phyloP scores from a whole-genome alignment of 2,329 filamentous ascomycete species.

The Pestalotiopsis sp. region DNA sequence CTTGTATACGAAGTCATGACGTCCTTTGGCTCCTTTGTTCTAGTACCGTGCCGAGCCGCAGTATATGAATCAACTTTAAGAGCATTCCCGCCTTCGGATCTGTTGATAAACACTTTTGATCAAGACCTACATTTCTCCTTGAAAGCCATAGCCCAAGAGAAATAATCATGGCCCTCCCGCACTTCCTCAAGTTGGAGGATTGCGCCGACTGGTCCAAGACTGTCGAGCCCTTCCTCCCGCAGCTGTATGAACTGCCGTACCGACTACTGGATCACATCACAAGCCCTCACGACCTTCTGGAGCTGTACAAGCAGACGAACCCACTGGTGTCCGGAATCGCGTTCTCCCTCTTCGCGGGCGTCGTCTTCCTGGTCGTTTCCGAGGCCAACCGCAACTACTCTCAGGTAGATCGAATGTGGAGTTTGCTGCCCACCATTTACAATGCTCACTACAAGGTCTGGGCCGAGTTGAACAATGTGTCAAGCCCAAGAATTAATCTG shows the following conservation, averaged over 20 bases:
- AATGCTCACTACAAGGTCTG: constrained; percentile 84
- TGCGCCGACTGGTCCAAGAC: constrained; percentile 77
- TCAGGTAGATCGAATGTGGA: constrained; percentile 95
- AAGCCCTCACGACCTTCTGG: constrained; percentile 63
- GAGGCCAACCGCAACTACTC: constrained; percentile 94
- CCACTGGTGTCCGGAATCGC: constrained; percentile 78
- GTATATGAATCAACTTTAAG: neutral
- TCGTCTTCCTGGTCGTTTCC: constrained; percentile 73
- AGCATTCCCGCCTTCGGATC: neutral
- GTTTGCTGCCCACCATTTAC: constrained; percentile 84
- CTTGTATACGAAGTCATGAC: constrained; percentile 1
- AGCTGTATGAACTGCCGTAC: constrained; percentile 71
- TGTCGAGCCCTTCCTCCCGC: constrained; percentile 73
- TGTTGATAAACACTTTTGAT: neutral
- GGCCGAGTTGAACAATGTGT: constrained; percentile 74
- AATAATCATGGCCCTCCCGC: constrained; percentile 68
- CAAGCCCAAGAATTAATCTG: constrained; percentile 72
- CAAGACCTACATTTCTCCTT: neutral
- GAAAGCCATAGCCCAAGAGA: neutral
- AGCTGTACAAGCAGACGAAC: constrained; percentile 83
- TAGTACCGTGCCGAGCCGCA: neutral
- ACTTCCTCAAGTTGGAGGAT: constrained; percentile 70
- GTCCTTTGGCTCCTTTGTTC: constrained; percentile 1
- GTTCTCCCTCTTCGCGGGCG: constrained; percentile 70
- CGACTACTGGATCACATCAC: constrained; percentile 62